Percentiles rank a stretch among this genome's conserved stretches.
phyloP scores from a whole-genome alignment of 352 stramenopile species.

The Phytophthora multivora region DNA sequence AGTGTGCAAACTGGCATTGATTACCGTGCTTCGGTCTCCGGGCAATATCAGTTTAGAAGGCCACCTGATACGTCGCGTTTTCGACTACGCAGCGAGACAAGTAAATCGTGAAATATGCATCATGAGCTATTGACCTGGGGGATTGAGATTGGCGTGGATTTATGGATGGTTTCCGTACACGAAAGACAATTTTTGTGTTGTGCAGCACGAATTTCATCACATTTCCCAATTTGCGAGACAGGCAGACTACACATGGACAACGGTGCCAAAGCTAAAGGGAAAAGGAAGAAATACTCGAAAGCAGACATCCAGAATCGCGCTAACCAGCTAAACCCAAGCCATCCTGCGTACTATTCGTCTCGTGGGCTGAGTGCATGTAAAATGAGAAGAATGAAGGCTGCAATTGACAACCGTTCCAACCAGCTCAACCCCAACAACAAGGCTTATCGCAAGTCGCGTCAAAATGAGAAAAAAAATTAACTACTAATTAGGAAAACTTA shows the following conservation, averaged over 20 bases:
- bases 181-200: background rate
- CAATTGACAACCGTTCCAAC: constrained; percentile 17
- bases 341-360: background rate
- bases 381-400: background rate
- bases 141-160: background rate
- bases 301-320: background rate
- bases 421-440: constrained; percentile 41
- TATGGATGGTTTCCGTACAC: background rate
- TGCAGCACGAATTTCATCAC: background rate
- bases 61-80: constrained; percentile 7
- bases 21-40: constrained; percentile 1
- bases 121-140: constrained; percentile 22
- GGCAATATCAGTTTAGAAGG: background rate
- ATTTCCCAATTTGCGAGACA: background rate
- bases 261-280: background rate
- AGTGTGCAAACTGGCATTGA: constrained; percentile 8
- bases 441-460: constrained; percentile 20
- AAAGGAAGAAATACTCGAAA: background rate
- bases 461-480: background rate
- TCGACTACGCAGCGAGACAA: constrained; percentile 16
- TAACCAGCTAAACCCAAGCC: background rate
- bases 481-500: constrained; percentile 1
- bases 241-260: background rate
- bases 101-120: constrained; percentile 23
- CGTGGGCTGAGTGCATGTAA: background rate